Conservation (phyloP, 108 stramenopile species). For the Nannochloropsis oceanica region DNA sequence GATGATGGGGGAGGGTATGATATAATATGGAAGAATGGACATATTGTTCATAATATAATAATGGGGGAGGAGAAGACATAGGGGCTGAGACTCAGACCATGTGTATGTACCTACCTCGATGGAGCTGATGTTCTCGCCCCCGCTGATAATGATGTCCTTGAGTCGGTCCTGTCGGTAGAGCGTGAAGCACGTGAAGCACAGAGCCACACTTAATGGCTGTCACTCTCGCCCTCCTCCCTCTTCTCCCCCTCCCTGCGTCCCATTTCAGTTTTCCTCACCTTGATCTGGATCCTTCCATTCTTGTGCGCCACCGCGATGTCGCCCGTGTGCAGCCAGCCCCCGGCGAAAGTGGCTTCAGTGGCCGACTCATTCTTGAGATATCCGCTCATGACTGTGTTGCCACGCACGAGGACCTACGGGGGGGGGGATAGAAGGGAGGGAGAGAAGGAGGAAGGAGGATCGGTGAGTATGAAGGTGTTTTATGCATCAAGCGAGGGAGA, state of each 20-base stretch:
- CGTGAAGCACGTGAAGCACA: not conserved
- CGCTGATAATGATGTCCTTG: slow-evolving; percentile 36
- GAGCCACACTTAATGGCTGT: not conserved
- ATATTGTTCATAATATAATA: not conserved
- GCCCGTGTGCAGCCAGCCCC: slow-evolving; percentile 28
- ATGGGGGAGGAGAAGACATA: not conserved
- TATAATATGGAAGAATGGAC: not conserved
- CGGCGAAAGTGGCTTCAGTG: slow-evolving; percentile 13
- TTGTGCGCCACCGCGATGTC: slow-evolving; percentile 29
- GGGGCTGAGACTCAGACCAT: not conserved
- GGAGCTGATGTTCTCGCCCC: slow-evolving; percentile 31
- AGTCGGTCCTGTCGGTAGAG: slow-evolving; percentile 3
- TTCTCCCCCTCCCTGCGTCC: not conserved
- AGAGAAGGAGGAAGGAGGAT: not conserved
- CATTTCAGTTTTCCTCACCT: not conserved
- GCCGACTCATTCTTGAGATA: slow-evolving; percentile 23
- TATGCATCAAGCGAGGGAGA: not conserved
- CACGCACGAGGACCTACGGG: not conserved
- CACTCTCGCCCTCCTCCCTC: not conserved
- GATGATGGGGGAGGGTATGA: no score
- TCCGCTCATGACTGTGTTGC: slow-evolving; percentile 35
- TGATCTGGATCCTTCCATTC: slow-evolving; percentile 17
- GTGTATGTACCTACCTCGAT: slow-evolving; percentile 19
- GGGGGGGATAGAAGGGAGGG: not conserved
- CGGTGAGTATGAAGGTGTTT: no score